These are phyloP conservation scores for Fraxinus pennsylvanica DNA, from an alignment of 257 asterid species.

Conservation along the genomic window DNA sequence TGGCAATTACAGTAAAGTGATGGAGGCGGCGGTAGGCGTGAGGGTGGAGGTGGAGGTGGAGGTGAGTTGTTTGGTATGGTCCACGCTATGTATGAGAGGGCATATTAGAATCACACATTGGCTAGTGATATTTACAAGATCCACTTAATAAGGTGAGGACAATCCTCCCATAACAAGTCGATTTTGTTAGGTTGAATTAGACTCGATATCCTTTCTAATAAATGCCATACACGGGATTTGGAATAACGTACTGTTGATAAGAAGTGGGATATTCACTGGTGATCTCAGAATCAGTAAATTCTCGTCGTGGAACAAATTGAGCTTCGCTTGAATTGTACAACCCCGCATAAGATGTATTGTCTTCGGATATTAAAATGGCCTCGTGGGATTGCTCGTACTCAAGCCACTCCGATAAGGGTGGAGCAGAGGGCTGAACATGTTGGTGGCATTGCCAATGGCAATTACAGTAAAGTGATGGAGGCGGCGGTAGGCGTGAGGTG, in stretches of 20 bases:
- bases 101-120: too few relatives aligned
- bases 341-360: neutral
- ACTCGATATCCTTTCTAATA: too few relatives aligned
- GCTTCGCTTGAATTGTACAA: neutral
- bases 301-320: slow-evolving; percentile 13
- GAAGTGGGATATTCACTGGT: slow-evolving; percentile 19
- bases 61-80: too few relatives aligned
- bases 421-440: slow-evolving; percentile 64
- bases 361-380: slow-evolving; percentile 22
- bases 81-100: too few relatives aligned
- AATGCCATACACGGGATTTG: slow-evolving; percentile 29
- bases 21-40: slow-evolving; percentile 17
- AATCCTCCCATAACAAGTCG: too few relatives aligned
- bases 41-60: slow-evolving; percentile 38
- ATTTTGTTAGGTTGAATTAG: too few relatives aligned
- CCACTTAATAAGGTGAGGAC: too few relatives aligned
- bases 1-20: slow-evolving; percentile 21
- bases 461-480: slow-evolving; percentile 20
- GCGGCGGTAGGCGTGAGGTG: slow-evolving; percentile 3
- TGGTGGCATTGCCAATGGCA: slow-evolving; percentile 29
- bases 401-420: slow-evolving; percentile 66
- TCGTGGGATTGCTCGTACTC: slow-evolving; percentile 44
- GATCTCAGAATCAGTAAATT: slow-evolving; percentile 4
- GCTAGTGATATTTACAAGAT: too few relatives aligned
- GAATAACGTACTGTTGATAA: slow-evolving; percentile 38